Evolutionary conservation across 177 flowering plant genomes (phyloP).

Genomic region (Vitis hybrid): DNA sequence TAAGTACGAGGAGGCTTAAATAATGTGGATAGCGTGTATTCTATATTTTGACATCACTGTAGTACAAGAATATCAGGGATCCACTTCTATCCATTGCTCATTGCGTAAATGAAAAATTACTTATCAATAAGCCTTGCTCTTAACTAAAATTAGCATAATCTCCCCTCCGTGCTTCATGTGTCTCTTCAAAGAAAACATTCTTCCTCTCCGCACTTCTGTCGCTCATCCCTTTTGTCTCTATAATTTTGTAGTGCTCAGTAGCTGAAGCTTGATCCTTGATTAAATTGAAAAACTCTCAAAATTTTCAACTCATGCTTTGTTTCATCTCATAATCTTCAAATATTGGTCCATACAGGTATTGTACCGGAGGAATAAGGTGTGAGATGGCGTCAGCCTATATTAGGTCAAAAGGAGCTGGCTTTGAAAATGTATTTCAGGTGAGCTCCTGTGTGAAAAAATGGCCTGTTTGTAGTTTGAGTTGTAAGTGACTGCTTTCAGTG

Average conservation of each 20-base stretch:
- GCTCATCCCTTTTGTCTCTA: neutral
- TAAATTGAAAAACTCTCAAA: neutral
- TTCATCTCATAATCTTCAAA: neutral
- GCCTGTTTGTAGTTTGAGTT: neutral
- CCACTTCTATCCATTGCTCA: neutral
- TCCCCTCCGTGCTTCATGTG: neutral
- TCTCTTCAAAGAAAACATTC: too few relatives aligned
- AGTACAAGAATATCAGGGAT: neutral
- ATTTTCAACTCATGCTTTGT: neutral
- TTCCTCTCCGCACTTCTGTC: neutral
- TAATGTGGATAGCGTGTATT: neutral
- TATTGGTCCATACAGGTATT: slow-evolving; percentile 59
- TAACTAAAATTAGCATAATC: neutral
- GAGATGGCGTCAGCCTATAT: slow-evolving; percentile 99
- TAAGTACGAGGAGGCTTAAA: neutral
- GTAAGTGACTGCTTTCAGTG: neutral
- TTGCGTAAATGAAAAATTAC: neutral
- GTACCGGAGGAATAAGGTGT: slow-evolving; percentile 98
- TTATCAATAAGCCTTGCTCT: neutral
- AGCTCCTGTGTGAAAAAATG: slow-evolving; percentile 2
- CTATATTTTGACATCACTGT: neutral
- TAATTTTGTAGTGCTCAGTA: neutral
- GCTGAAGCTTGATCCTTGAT: neutral
- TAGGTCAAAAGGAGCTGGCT: slow-evolving; percentile 86
- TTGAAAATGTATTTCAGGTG: slow-evolving; percentile 94